phyloP scores from a whole-genome alignment of 345 rosid genomes.

The Arabidopsis thaliana region DNA sequence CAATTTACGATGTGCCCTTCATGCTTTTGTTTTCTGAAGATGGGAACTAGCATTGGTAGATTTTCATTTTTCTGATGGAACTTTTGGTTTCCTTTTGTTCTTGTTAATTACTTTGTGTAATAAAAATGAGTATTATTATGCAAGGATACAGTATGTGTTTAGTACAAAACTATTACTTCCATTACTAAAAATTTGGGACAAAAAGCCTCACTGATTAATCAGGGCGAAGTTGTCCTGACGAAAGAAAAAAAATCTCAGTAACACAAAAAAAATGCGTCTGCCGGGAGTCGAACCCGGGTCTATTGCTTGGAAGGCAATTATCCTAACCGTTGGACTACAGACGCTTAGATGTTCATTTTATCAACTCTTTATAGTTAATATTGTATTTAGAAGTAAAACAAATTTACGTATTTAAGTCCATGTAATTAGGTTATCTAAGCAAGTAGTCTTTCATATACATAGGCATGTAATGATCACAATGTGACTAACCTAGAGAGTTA shows the following conservation, averaged over 20 bases:
- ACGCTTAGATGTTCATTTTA: slow-evolving; percentile 15
- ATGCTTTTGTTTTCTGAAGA: slow-evolving; percentile 39
- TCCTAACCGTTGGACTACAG: slow-evolving; percentile 66
- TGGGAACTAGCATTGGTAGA: slow-evolving; percentile 39
- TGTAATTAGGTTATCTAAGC: no score
- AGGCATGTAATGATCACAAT: no score
- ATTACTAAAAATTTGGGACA: not conserved
- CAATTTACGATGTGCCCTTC: not conserved
- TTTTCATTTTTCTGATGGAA: slow-evolving; percentile 1
- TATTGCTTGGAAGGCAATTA: slow-evolving; percentile 91
- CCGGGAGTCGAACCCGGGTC: slow-evolving; percentile 96
- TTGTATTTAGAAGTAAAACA: no score
- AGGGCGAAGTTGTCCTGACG: no score
- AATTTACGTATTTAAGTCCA: no score
- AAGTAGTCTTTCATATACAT: no score
- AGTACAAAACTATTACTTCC: no score
- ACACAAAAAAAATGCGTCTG: slow-evolving; percentile 54
- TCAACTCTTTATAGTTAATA: no score
- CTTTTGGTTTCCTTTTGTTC: slow-evolving; percentile 19
- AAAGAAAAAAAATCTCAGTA: no score
- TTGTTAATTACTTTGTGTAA: slow-evolving; percentile 21
- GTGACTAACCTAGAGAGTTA: no score
- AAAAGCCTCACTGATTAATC: no score
- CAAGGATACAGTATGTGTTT: not conserved
- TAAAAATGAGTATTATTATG: not conserved